These are phyloP conservation scores for Penstemon newberryi DNA, from an alignment of 257 asterid species.

Conservation along the genomic window DNA sequence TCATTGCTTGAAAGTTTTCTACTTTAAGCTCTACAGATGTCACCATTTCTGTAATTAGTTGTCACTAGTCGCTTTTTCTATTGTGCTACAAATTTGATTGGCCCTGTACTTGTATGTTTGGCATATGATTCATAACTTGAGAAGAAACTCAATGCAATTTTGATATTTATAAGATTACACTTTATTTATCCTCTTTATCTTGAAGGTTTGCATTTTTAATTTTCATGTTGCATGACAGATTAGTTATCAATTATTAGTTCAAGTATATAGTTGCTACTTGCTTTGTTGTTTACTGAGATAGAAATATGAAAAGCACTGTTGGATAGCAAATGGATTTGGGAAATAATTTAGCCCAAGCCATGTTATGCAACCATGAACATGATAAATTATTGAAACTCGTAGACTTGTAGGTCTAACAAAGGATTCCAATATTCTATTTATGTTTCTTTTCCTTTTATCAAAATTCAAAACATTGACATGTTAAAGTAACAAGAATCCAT, in stretches of 20 bases:
- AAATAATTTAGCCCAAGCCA: too few species aligned
- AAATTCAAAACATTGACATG: too few species aligned
- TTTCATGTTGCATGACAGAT: not conserved
- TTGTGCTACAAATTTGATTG: not conserved
- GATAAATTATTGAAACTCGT: too few species aligned
- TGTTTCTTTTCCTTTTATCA: not conserved
- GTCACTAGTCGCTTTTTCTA: not conserved
- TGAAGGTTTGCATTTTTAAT: not conserved
- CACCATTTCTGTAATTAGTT: not conserved
- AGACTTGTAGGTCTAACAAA: too few species aligned
- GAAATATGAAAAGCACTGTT: too few species aligned
- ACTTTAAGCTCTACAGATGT: not conserved
- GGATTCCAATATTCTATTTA: not conserved
- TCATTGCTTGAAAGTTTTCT: not conserved
- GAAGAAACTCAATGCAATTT: too few species aligned
- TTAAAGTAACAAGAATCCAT: too few species aligned
- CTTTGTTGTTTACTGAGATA: too few species aligned
- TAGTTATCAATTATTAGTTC: too few species aligned
- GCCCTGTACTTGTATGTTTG: not conserved
- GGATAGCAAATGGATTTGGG: not conserved
- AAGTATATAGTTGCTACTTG: too few species aligned
- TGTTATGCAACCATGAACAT: too few species aligned
- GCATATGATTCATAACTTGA: not conserved
- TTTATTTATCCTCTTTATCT: not conserved
- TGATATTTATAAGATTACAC: too few species aligned